Evolutionary conservation across 108 stramenopile species (phyloP).

Genomic region (Aurantiochytrium sp.): DNA sequence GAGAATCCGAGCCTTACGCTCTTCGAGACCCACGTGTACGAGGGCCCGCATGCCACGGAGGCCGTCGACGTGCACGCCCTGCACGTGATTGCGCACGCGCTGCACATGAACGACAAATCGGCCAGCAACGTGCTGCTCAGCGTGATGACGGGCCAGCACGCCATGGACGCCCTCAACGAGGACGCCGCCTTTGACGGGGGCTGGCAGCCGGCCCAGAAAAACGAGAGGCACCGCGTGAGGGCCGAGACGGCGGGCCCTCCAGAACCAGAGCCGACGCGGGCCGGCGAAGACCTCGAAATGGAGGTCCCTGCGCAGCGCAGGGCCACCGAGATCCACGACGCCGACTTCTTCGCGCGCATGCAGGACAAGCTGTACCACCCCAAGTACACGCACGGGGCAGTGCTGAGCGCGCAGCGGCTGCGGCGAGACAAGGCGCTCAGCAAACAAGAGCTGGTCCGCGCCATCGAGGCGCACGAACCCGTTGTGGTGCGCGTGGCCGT

Average conservation of each 20-base stretch:
- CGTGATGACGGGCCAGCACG: background rate
- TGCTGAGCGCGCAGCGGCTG: background rate
- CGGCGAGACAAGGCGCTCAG: background rate
- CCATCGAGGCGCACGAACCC: background rate
- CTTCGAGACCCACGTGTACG: constrained; percentile 10
- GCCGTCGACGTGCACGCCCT: background rate
- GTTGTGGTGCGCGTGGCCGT: background rate
- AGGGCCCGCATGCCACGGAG: background rate
- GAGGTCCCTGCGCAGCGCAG: too few relatives aligned
- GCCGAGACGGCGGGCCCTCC: background rate
- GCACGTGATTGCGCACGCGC: background rate
- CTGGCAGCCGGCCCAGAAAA: background rate
- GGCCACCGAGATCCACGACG: background rate
- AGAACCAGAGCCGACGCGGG: background rate
- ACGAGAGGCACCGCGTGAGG: background rate
- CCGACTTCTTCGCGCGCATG: background rate
- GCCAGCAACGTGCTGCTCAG: background rate
- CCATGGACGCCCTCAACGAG: background rate
- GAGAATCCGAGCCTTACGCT: background rate
- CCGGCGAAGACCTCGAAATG: background rate
- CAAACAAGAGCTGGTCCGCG: background rate
- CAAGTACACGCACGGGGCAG: background rate
- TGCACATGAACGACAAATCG: background rate
- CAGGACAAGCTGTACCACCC: constrained; percentile 1
- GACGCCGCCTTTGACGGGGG: background rate